A percentile compares a stretch with the other conserved stretches of the same genome.
Evolutionary conservation across 345 rosid genomes (phyloP).

Genomic region (Euphorbia lathyris): DNA sequence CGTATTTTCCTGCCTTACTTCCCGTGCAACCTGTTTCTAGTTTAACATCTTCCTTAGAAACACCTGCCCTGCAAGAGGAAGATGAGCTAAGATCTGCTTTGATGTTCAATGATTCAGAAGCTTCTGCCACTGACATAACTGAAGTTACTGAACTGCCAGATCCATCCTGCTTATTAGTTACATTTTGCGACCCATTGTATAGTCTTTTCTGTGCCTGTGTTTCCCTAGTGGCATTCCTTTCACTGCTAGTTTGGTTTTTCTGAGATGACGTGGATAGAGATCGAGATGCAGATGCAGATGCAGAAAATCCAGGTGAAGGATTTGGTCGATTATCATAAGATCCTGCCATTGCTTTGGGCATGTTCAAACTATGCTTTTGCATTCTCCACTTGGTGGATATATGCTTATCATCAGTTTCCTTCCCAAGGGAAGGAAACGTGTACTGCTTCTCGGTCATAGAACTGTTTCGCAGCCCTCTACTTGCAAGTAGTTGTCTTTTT

Average conservation of each 20-base stretch:
- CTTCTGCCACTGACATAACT: slow-evolving; percentile 7
- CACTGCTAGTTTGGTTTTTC: slow-evolving; percentile 12
- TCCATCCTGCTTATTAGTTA: slow-evolving; percentile 7
- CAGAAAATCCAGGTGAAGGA: slow-evolving; percentile 11
- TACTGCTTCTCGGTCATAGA: slow-evolving; percentile 9
- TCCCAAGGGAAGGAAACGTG: slow-evolving; percentile 7
- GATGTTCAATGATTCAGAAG: slow-evolving; percentile 16
- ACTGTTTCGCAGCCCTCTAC: slow-evolving; percentile 5
- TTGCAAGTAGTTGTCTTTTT: slow-evolving; percentile 18
- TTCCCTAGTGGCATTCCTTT: slow-evolving; percentile 2
- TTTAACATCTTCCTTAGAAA: slow-evolving; percentile 7
- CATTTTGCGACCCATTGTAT: slow-evolving; percentile 5
- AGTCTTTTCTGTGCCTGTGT: slow-evolving; percentile 1
- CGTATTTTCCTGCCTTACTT: slow-evolving; percentile 18
- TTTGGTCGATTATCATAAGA: slow-evolving; percentile 7
- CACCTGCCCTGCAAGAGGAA: slow-evolving; percentile 10
- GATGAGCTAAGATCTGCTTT: slow-evolving; percentile 3
- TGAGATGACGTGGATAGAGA: slow-evolving; percentile 2
- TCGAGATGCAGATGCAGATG: slow-evolving; percentile 6
- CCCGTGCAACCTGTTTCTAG: slow-evolving; percentile 8
- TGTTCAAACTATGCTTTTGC: slow-evolving; percentile 12
- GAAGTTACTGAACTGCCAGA: slow-evolving; percentile 10
- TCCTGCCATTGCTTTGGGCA: background rate
- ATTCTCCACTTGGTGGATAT: slow-evolving; percentile 9
- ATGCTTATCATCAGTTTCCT: slow-evolving; percentile 13